These are phyloP conservation scores for Cubamyces lactineus DNA, from an alignment of 768 basidiomycete species.

Conservation along the genomic window DNA sequence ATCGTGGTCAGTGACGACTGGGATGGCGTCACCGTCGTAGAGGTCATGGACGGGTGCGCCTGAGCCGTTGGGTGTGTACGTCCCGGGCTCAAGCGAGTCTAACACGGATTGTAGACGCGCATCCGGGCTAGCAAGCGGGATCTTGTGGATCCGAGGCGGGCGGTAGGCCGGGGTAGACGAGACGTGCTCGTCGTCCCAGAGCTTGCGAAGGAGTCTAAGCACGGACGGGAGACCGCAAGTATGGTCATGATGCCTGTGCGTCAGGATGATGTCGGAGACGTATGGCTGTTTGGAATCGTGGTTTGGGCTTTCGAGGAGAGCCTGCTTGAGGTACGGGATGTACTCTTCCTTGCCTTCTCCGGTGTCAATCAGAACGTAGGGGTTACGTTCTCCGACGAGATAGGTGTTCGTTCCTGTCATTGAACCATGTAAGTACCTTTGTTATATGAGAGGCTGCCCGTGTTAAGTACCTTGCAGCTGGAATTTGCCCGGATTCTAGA, in stretches of 20 bases:
- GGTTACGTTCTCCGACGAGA: constrained; percentile 68
- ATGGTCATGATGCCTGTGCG: constrained; percentile 92
- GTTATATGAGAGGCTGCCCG: not conserved
- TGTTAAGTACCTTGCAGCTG: constrained; percentile 71
- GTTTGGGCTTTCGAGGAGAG: constrained; percentile 48
- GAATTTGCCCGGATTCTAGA: constrained; percentile 85
- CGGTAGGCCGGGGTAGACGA: constrained; percentile 46
- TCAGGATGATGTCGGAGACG: constrained; percentile 88
- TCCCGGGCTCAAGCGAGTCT: constrained; percentile 42
- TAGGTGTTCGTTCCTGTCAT: constrained; percentile 86
- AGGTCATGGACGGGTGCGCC: constrained; percentile 61
- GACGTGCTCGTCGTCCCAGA: constrained; percentile 61
- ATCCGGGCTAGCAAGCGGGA: constrained; percentile 46
- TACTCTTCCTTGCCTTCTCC: constrained; percentile 76
- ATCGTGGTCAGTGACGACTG: constrained; percentile 33
- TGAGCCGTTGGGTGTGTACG: constrained; percentile 48
- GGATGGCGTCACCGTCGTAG: constrained; percentile 54
- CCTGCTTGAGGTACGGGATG: constrained; percentile 63
- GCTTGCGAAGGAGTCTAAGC: constrained; percentile 59
- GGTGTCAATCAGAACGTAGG: constrained; percentile 82
- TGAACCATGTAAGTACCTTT: not conserved
- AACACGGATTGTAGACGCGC: constrained; percentile 45
- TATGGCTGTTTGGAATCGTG: constrained; percentile 49
- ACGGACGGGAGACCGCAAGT: constrained; percentile 75
- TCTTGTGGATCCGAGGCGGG: constrained; percentile 79